Percentiles rank a stretch among this genome's conserved stretches.
Evolutionary conservation across 441 rosid genomes (phyloP).

Genomic region (Corymbia citriodora): DNA sequence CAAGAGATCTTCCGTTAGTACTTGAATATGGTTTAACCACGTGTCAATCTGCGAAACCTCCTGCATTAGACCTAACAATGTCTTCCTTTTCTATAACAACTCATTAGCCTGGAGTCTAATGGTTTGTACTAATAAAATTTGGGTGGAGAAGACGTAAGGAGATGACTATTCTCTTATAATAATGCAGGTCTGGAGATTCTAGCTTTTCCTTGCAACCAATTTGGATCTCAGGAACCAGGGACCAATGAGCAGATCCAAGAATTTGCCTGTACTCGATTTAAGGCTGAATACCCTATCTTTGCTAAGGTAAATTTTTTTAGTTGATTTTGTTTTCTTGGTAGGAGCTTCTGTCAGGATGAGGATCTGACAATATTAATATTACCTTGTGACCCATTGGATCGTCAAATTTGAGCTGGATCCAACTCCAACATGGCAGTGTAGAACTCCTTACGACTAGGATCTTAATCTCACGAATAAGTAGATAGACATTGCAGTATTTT

Average conservation of each 20-base stretch:
- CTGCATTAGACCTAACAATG: not conserved
- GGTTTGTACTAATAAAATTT: not conserved
- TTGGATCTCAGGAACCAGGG: slow-evolving; percentile 68
- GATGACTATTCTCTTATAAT: not conserved
- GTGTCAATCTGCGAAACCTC: not conserved
- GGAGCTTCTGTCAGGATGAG: not conserved
- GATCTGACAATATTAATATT: no score
- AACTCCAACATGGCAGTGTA: not conserved
- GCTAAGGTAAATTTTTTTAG: slow-evolving; percentile 35
- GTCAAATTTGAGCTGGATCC: not conserved
- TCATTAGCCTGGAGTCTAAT: not conserved
- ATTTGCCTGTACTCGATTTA: slow-evolving; percentile 71
- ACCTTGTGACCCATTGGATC: no score
- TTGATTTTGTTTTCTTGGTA: not conserved
- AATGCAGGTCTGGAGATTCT: slow-evolving; percentile 58
- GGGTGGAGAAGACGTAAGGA: not conserved
- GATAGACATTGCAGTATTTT: not conserved
- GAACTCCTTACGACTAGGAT: not conserved
- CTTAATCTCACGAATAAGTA: not conserved
- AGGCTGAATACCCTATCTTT: slow-evolving; percentile 73
- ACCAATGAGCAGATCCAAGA: slow-evolving; percentile 48
- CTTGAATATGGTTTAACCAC: not conserved
- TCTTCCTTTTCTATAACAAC: not conserved
- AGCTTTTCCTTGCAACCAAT: slow-evolving; percentile 77
- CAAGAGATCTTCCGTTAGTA: not conserved